Base-by-base conservation (phyloP, 331 rosid species). In the Prunus yedoensis region DNA sequence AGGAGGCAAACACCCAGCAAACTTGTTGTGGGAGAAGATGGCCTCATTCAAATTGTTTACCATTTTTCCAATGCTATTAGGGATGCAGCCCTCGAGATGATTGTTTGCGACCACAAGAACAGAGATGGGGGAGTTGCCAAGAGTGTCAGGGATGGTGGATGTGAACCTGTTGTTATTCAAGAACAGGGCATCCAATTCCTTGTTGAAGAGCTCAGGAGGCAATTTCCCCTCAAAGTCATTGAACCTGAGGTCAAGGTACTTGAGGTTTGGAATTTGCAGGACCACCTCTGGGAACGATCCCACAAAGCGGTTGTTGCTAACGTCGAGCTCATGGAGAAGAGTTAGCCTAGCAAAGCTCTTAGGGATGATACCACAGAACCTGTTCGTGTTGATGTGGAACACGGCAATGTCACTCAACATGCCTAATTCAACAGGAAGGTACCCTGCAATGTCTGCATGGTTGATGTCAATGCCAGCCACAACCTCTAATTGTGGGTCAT, bases 381-480 rank as follows among this genome's bases (percentile, higher is more conserved):
- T 62, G 74, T 81, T 81, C 0, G 84, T 25, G 70, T 81, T 76
- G 32, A 81, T 76, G 77, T 81, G 84, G 59, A 81, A 81, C 17
- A 81, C 12, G 4, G 84, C 80, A 20, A 81, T 15, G 18, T 81
- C 84, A 1, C 70, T 49, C 46, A 81, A 14, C 4, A 81, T 46
- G 43, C 84, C 84, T 25, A 81, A 66, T 60, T 81, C 84, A 4
- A 41, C 74, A 7, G 84, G 84, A 54, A 81, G 84, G 73, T 76
- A 81, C 13, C 84, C 84, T 7, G 78, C 84, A 30, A 81, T 81
- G 69, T 81, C 80, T 43, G 74, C 80, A 5, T 67, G 77, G 46
- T 81, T 81, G 12, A 81, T 47, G 20, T 81, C 84, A 70, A 81
- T 56, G 17, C 81, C 70, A 3, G 74, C 77, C 12, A 81, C 84